Evolutionary conservation across 2,329 filamentous ascomycete genomes (phyloP), one percentile per base, ranked within the genome.

Genomic region (Diplodia mutila): DNA sequence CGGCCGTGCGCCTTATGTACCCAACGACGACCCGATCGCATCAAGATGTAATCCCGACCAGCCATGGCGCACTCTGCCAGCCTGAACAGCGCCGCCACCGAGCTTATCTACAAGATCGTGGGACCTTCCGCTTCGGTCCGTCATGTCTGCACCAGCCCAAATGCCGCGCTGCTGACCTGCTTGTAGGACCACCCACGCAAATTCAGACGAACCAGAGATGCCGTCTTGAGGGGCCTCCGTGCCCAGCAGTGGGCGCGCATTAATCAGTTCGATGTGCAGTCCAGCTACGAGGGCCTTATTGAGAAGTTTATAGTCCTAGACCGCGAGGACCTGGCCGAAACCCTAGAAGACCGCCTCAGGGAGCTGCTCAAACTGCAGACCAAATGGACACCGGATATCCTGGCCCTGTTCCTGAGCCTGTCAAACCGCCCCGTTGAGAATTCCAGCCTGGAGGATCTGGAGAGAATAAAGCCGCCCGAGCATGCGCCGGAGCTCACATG

Each of bases 281-380:
- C 77, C 2, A 77, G 72, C 42, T 75, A 79, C 21, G 72, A 77
- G 25, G 83, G 83, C 0, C 83, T 97, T 2, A 90, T 94, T 71
- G 95, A 98, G 80, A 93, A 94, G 72, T 95, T 97, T 73, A 86
- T 89, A 37, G 85, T 98, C 65, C 85, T 92, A 57, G 90, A 91
- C 74, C 88, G 91, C 69, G 94, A 97, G 73, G 88, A 87, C 48
- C 81, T 97, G 29, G 92, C 93, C 14, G 89, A 94, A 75, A 89
- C 88, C 6, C 80, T 93, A 42, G 80, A 83, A 48, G 74, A 76
- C 52, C 85, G 91, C 42, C 77, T 93, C 16, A 80, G 85, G 48
- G 86, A 89, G 69, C 79, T 97, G 23, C 80, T 85, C 12, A 74
- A 79, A 37, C 76, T 79, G 16, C 82, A 79, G 42, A 84, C 84